phyloP scores from a whole-genome alignment of 768 basidiomycete genomes.

The Boletellus sp. region DNA sequence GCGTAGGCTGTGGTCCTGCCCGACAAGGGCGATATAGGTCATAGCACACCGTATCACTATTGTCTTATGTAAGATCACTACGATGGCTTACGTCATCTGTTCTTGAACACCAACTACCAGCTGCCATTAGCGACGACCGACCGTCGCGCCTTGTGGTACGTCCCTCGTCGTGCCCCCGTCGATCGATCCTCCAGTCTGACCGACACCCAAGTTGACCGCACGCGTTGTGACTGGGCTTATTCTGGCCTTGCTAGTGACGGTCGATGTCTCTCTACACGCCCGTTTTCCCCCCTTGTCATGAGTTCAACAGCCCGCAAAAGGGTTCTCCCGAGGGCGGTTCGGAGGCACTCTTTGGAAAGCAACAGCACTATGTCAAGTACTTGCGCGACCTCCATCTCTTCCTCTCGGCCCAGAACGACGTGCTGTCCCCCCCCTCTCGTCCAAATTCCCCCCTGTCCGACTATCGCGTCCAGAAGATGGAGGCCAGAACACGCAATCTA shows the following conservation, averaged over 20 bases:
- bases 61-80: conserved; percentile 9
- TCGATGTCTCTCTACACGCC: conserved; percentile 35
- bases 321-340: background rate
- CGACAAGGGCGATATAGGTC: background rate
- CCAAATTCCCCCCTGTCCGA: conserved; percentile 31
- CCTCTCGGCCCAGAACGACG: conserved; percentile 30
- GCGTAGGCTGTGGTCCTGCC: background rate
- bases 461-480: conserved; percentile 29
- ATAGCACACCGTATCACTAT: background rate
- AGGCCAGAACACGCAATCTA: conserved; percentile 33
- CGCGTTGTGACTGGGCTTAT: background rate
- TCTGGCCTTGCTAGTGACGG: background rate
- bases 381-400: conserved; percentile 32
- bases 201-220: background rate
- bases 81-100: conserved; percentile 11
- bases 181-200: background rate
- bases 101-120: too few relatives aligned
- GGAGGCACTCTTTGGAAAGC: conserved; percentile 1
- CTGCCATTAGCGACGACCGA: too few relatives aligned
- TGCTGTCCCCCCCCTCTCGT: conserved; percentile 34
- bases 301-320: conserved; percentile 4
- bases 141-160: conserved; percentile 11
- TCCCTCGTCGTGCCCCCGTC: background rate
- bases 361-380: conserved; percentile 22
- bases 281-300: conserved; percentile 27